Conservation (phyloP, 2,329 filamentous ascomycete genomes). For the Hysterium pulicare region DNA sequence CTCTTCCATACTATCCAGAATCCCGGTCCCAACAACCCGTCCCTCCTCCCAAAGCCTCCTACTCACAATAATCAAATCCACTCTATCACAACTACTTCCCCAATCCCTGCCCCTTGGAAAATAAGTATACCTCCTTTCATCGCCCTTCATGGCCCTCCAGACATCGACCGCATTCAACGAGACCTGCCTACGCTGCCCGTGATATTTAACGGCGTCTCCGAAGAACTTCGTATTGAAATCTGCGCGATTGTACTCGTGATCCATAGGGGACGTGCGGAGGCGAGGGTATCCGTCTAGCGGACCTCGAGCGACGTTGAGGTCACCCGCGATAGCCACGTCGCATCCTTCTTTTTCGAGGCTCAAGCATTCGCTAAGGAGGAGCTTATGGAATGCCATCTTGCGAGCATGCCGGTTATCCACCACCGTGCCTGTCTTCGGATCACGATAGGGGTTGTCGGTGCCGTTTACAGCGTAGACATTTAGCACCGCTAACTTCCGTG, state of each 20-base stretch:
- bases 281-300: conserved; percentile 47
- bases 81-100: conserved; percentile 52
- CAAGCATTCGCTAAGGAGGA: conserved; percentile 45
- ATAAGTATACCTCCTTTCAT: conserved; percentile 49
- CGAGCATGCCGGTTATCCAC: conserved; percentile 50
- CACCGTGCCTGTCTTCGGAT: conserved; percentile 41
- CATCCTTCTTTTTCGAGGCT: conserved; percentile 41
- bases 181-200: too few species aligned
- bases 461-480: conserved; percentile 56
- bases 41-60: conserved; percentile 37
- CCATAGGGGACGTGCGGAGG: conserved; percentile 42
- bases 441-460: conserved; percentile 46
- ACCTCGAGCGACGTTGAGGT: conserved; percentile 51
- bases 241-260: conserved; percentile 50
- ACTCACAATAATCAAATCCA: conserved; percentile 51
- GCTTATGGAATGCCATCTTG: conserved; percentile 48
- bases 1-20: conserved; percentile 43
- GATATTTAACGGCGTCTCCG: too few species aligned
- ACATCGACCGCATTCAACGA: conserved; percentile 42
- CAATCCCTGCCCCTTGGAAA: conserved; percentile 44
- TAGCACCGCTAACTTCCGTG: conserved; percentile 45
- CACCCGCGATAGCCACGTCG: conserved; percentile 48
- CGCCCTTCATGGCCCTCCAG: conserved; percentile 45
- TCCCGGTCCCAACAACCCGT: conserved; percentile 36
- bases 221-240: conserved; percentile 53